A percentile compares a stretch with the other conserved stretches of the same genome.
Evolutionary conservation across 352 stramenopile species (phyloP).

Genomic region (Phytophthora niederhauseri): DNA sequence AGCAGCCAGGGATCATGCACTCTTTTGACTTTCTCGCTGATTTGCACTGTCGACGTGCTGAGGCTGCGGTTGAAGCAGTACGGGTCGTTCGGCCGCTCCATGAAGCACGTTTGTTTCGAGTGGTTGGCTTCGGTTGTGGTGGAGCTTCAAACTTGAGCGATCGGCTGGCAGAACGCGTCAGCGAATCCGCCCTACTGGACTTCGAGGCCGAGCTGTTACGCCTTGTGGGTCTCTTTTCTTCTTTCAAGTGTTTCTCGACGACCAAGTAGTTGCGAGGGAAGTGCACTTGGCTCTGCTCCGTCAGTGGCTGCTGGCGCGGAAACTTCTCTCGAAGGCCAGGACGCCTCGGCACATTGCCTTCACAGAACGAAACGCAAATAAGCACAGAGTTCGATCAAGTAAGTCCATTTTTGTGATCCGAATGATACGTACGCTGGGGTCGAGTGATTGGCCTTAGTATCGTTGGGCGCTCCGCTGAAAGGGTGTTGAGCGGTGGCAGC

Average conservation of each 20-base stretch:
- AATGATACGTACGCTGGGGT: slow-evolving; percentile 24
- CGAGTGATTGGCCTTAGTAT: slow-evolving; percentile 17
- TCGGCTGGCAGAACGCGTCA: slow-evolving; percentile 29
- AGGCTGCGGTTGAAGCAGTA: slow-evolving; percentile 1
- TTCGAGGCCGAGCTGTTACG: slow-evolving; percentile 18
- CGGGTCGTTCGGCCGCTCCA: slow-evolving; percentile 33
- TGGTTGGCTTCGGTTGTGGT: slow-evolving; percentile 5
- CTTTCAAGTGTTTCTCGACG: slow-evolving; percentile 6
- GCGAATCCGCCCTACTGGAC: slow-evolving; percentile 7
- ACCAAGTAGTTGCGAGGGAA: slow-evolving; percentile 25
- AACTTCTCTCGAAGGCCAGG: slow-evolving; percentile 42
- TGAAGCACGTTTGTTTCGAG: slow-evolving; percentile 43
- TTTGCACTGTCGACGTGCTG: slow-evolving; percentile 29
- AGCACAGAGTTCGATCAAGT: slow-evolving; percentile 8
- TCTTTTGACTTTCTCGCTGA: slow-evolving; percentile 72
- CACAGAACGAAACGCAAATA: not conserved
- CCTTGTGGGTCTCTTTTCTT: slow-evolving; percentile 23
- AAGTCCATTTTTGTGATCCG: not conserved
- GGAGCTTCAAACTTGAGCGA: slow-evolving; percentile 36
- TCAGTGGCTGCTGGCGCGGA: slow-evolving; percentile 27
- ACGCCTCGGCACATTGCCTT: slow-evolving; percentile 29
- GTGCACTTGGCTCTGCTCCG: slow-evolving; percentile 19
- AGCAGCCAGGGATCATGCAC: slow-evolving; percentile 70
- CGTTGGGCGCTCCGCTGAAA: slow-evolving; percentile 21
- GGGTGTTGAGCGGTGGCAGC: slow-evolving; percentile 26